Percentiles rank a stretch among this genome's conserved stretches.
phyloP scores from a whole-genome alignment of 2,329 filamentous ascomycete species.

The Microcyclospora tardicrescens region DNA sequence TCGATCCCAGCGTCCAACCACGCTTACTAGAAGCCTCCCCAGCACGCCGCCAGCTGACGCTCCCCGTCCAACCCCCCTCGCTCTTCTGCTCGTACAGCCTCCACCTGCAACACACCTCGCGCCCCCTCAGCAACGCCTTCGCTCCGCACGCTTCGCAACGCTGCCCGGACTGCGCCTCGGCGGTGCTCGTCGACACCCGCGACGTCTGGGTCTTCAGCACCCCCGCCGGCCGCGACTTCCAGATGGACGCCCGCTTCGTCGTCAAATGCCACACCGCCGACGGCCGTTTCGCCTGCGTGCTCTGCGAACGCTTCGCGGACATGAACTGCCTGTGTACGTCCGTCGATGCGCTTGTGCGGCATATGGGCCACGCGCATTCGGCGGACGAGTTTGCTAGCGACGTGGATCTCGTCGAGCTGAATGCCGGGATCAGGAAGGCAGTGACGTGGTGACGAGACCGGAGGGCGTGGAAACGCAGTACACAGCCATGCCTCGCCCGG shows the following conservation, averaged over 20 bases:
- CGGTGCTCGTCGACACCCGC: background rate
- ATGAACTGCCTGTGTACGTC: background rate
- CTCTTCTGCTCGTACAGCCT: conserved; percentile 1
- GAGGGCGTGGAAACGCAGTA: no score
- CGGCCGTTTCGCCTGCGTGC: conserved; percentile 1
- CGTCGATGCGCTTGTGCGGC: conserved; percentile 1
- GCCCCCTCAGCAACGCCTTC: background rate
- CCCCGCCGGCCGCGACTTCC: background rate
- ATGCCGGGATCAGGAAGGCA: no score
- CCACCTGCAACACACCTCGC: conserved; percentile 1
- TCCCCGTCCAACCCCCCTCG: background rate
- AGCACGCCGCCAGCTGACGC: no score
- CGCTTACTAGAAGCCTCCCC: no score
- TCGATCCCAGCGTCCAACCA: no score
- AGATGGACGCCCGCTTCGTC: conserved; percentile 1
- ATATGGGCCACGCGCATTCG: background rate
- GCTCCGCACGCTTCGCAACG: background rate
- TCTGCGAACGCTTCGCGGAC: background rate
- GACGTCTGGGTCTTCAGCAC: conserved; percentile 2
- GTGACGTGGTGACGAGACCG: no score
- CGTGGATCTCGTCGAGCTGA: no score
- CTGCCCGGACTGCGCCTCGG: background rate
- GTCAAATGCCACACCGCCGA: conserved; percentile 1
- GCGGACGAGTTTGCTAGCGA: conserved; percentile 1
- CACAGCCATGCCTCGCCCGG: no score